Evolutionary conservation across 108 stramenopile species (phyloP).

Genomic region (Seminavis robusta): DNA sequence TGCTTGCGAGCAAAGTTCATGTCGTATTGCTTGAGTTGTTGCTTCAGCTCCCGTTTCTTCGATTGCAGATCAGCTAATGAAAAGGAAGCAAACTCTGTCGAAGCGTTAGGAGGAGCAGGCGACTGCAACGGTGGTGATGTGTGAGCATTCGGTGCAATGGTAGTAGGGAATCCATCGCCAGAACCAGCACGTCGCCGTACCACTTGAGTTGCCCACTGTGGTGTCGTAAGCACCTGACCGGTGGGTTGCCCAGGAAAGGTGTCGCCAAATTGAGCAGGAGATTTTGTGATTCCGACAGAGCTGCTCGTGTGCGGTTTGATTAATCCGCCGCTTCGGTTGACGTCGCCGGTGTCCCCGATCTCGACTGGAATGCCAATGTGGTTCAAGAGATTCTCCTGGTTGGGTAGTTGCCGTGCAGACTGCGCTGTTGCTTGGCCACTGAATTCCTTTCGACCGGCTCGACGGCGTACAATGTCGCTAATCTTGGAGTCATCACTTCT

Average conservation of each 20-base stretch:
- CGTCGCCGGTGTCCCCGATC: slow-evolving; percentile 47
- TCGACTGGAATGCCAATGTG: slow-evolving; percentile 75
- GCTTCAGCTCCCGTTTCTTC: slow-evolving; percentile 80
- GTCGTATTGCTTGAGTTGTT: slow-evolving; percentile 90
- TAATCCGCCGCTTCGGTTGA: no score
- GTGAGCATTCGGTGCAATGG: slow-evolving; percentile 10
- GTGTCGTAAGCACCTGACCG: no score
- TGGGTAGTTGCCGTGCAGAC: neutral
- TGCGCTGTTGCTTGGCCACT: neutral
- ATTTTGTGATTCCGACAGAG: slow-evolving; percentile 35
- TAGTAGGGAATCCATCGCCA: slow-evolving; percentile 4
- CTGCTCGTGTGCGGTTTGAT: slow-evolving; percentile 9
- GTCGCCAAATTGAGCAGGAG: slow-evolving; percentile 6
- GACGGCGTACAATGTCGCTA: slow-evolving; percentile 39
- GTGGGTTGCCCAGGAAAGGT: no score
- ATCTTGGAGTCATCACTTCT: slow-evolving; percentile 46
- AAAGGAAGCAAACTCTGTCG: slow-evolving; percentile 25
- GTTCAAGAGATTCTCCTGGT: slow-evolving; percentile 23
- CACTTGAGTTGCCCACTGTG: slow-evolving; percentile 23
- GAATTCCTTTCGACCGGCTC: slow-evolving; percentile 29
- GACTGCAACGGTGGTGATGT: slow-evolving; percentile 1
- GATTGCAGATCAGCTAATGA: slow-evolving; percentile 67
- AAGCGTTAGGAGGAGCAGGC: slow-evolving; percentile 1
- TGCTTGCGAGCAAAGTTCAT: slow-evolving; percentile 78
- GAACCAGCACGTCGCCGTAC: slow-evolving; percentile 1